Evolutionary conservation across 2,329 filamentous ascomycete genomes (phyloP).

Genomic region (Ceratocystis papillata): DNA sequence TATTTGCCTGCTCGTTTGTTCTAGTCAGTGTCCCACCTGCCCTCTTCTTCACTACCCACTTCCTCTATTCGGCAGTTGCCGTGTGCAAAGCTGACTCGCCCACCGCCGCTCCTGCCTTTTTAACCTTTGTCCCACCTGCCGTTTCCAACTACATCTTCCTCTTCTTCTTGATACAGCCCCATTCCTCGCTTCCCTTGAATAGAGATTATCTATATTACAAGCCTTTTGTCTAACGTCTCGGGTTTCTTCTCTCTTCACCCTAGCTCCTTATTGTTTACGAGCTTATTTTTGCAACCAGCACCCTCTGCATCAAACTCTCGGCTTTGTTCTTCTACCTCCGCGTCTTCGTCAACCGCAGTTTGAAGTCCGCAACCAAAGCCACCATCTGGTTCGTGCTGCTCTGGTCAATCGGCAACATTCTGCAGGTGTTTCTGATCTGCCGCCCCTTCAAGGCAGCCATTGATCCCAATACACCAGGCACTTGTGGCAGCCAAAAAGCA

Average conservation of each 20-base stretch:
- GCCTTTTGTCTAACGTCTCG: too few species aligned
- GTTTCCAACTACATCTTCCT: not conserved
- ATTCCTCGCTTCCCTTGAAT: not conserved
- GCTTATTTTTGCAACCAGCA: conserved; percentile 31
- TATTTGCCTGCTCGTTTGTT: not conserved
- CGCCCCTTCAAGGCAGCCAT: conserved; percentile 27
- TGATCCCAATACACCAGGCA: conserved; percentile 28
- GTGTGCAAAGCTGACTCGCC: not conserved
- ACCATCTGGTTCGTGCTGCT: conserved; percentile 30
- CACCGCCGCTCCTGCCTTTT: not conserved
- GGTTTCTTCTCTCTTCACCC: conserved; percentile 27
- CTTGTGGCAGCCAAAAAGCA: conserved; percentile 33
- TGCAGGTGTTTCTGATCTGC: conserved; percentile 29
- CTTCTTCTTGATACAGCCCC: not conserved
- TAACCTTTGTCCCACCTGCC: not conserved
- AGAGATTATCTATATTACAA: too few species aligned
- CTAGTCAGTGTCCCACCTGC: not conserved
- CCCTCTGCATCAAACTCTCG: conserved; percentile 32
- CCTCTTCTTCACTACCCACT: not conserved
- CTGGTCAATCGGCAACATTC: conserved; percentile 28
- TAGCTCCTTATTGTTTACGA: conserved; percentile 33
- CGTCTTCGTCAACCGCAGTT: conserved; percentile 32
- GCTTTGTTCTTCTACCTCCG: conserved; percentile 37
- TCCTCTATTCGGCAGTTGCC: not conserved
- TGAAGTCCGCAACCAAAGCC: conserved; percentile 30